Evolutionary conservation across 73 alveolate genomes (phyloP).

Genomic region (Paramecium sonneborni): DNA sequence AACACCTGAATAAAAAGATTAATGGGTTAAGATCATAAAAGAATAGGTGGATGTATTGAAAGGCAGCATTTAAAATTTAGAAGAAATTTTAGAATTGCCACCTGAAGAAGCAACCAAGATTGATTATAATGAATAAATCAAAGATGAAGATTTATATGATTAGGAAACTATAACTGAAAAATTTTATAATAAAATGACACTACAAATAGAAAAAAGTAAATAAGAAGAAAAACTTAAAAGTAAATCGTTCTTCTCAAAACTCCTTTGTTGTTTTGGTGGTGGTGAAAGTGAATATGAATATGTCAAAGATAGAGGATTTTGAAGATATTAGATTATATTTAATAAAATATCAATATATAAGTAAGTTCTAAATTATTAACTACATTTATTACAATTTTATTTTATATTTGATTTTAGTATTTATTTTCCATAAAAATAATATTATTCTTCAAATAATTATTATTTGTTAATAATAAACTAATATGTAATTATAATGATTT

Average conservation of each 20-base stretch:
- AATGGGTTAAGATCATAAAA: background rate
- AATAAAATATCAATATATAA: no score
- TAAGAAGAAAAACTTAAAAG: background rate
- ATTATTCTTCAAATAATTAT: background rate
- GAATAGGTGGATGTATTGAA: background rate
- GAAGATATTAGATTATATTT: background rate
- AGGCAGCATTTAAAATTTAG: background rate
- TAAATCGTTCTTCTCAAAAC: background rate
- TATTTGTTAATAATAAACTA: background rate
- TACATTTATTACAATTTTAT: no score
- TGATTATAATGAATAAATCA: background rate
- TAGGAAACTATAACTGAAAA: constrained; percentile 24
- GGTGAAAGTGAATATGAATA: background rate
- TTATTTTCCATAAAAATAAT: no score
- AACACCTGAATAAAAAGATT: background rate
- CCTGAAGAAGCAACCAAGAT: constrained; percentile 4
- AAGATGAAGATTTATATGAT: background rate
- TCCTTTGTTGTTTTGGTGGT: constrained; percentile 5
- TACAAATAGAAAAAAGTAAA: background rate
- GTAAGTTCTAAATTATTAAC: no score
- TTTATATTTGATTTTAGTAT: no score
- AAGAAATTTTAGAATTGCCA: background rate
- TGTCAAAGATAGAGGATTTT: constrained; percentile 5
- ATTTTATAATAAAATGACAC: constrained; percentile 37
- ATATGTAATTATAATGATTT: background rate